These are phyloP conservation scores for Filobasidium floriforme DNA, from an alignment of 768 basidiomycete species.

Conservation along the genomic window DNA sequence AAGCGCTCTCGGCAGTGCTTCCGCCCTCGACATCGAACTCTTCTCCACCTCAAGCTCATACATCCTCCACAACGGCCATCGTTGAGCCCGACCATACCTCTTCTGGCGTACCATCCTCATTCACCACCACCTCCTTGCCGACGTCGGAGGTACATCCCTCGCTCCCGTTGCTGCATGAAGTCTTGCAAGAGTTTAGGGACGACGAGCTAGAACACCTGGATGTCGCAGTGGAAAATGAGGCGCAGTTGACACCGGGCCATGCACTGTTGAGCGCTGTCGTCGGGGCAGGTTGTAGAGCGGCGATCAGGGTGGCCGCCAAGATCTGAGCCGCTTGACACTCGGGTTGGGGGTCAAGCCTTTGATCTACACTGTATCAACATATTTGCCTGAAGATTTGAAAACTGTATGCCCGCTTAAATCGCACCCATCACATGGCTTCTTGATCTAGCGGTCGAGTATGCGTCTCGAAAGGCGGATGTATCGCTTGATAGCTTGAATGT, in stretches of 20 bases:
- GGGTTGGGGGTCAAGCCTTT: too few species aligned
- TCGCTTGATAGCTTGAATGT: too few species aligned
- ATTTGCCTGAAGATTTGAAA: too few species aligned
- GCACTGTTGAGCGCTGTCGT: slow-evolving; percentile 78
- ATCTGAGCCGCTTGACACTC: slow-evolving; percentile 46
- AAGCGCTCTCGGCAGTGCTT: slow-evolving; percentile 54
- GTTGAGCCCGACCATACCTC: slow-evolving; percentile 17
- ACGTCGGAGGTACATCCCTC: slow-evolving; percentile 60
- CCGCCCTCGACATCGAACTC: slow-evolving; percentile 12
- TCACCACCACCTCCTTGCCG: slow-evolving; percentile 27
- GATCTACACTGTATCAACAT: too few species aligned
- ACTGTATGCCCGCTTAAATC: too few species aligned
- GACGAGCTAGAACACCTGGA: slow-evolving; percentile 93
- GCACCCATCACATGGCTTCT: too few species aligned
- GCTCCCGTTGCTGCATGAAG: slow-evolving; percentile 60
- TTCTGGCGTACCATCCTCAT: slow-evolving; percentile 26
- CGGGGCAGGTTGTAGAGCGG: slow-evolving; percentile 75
- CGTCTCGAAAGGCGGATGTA: too few species aligned
- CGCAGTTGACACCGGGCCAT: slow-evolving; percentile 85
- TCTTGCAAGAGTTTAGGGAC: slow-evolving; percentile 78
- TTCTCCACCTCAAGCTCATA: slow-evolving; percentile 3
- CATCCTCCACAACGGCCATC: not conserved
- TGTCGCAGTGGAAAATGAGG: slow-evolving; percentile 75
- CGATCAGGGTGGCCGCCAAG: slow-evolving; percentile 81
- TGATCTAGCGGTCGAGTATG: too few species aligned